Evolutionary conservation across 1,139 yeast genomes (phyloP), one percentile per base, ranked within the genome.

Genomic region (Wickerhamomyces sp.): DNA sequence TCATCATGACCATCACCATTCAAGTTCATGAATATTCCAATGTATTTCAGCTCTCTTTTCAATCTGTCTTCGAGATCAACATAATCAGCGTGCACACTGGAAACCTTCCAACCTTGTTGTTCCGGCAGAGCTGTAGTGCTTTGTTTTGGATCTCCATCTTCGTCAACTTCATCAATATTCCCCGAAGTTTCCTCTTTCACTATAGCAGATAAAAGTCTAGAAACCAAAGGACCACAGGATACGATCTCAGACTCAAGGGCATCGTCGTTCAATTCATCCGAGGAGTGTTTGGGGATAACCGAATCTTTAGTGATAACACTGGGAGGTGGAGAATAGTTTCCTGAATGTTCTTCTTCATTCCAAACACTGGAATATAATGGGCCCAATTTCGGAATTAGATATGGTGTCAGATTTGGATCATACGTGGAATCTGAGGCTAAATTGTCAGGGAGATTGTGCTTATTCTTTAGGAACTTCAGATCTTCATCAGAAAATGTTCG

Each of bases 161-260:
- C 45, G 11, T 41, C 46, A 17, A 41, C 45, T 26, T 42, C 49
- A 27, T 40, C 32, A 17, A 33, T 26, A 10, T 22, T 27, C 9
- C 42, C 45, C 10, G 59, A 66, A 39, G 67, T 75, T 27, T 74
- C 75, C 25, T 73, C 75, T 43, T 74, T 72, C 40, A 84, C 57
- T 17, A 91, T 68, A 0, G 97, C 97, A 5, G 95, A 77, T 34
- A 93, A 59, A 32, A 93, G 66, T 40, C 99, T 72, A 21, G 91
- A 79, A 0, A 95, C 84, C 28, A 91, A 66, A 0, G 99, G 98
- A 0, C 99, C 99, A 56, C 95, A 84, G 0, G 95, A 82, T 2
- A 89, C 66, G 16, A 75, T 78, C 41, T 83, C 93, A 0, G 80
- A 68, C 42, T 83, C 93, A 37, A 89, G 59, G 3, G 64, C 60